Percentiles rank a stretch among this genome's conserved stretches.
phyloP scores from a whole-genome alignment of 768 basidiomycete genomes.

The Tylopilus sp. region DNA sequence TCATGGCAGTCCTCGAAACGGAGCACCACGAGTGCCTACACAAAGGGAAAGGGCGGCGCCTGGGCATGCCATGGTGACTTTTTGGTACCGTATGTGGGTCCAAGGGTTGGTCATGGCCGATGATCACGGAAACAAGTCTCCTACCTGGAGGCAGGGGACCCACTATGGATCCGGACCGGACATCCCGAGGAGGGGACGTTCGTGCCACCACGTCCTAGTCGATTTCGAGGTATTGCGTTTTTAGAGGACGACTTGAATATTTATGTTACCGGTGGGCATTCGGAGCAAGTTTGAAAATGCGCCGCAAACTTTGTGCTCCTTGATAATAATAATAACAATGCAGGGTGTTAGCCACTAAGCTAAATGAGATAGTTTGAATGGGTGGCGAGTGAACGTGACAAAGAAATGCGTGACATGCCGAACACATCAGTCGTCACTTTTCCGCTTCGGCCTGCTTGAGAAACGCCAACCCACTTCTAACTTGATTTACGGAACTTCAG shows the following conservation, averaged over 20 bases:
- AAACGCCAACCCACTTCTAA: not conserved
- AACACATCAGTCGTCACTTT: not conserved
- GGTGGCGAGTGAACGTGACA: slow-evolving; percentile 7
- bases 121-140: not conserved
- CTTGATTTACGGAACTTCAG: slow-evolving; percentile 8
- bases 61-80: too few species aligned
- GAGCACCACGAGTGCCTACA: not conserved
- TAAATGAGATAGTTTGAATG: not conserved
- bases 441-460: not conserved
- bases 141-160: not conserved
- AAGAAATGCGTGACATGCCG: slow-evolving; percentile 1
- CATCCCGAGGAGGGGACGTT: not conserved
- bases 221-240: not conserved
- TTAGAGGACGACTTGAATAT: not conserved
- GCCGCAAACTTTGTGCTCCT: not conserved
- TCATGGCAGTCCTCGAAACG: not conserved
- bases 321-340: too few species aligned
- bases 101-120: too few species aligned
- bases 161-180: not conserved
- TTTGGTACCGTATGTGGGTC: too few species aligned
- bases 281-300: not conserved
- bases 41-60: too few species aligned
- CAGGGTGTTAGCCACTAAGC: not conserved
- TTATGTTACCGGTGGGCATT: not conserved
- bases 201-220: too few species aligned